Conservation (phyloP, 345 rosid genomes). For the Eucalyptus regnans region DNA sequence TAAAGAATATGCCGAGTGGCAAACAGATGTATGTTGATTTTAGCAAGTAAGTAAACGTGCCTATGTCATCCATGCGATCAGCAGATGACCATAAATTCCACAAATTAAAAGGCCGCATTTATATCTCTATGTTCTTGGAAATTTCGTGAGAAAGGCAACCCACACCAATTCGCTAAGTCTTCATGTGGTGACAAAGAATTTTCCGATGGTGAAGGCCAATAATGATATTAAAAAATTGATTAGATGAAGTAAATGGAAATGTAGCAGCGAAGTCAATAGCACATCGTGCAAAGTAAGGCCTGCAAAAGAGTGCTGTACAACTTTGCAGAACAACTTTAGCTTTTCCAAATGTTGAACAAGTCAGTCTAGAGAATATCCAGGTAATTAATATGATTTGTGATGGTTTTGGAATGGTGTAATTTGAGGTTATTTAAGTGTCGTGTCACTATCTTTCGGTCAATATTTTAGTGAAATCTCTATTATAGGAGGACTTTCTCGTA, state of each 20-base stretch:
- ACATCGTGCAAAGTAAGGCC: background rate
- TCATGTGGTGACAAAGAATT: background rate
- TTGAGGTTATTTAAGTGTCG: background rate
- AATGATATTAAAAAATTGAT: background rate
- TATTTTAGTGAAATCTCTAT: background rate
- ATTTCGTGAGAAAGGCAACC: background rate
- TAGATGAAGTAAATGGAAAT: background rate
- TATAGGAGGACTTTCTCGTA: background rate
- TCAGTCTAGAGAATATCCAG: background rate
- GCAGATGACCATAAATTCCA: background rate
- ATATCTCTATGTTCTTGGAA: background rate
- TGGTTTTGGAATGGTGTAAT: background rate
- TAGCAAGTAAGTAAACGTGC: background rate
- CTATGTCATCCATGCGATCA: background rate
- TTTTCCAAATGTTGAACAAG: background rate
- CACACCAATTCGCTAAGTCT: background rate
- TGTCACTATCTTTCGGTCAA: background rate
- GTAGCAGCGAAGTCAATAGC: background rate
- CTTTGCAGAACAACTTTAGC: background rate
- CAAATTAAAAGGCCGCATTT: background rate
- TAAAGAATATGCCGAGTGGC: background rate
- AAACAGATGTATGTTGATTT: background rate
- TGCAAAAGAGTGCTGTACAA: background rate
- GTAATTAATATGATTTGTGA: background rate
- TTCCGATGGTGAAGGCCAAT: background rate